phyloP scores from a whole-genome alignment of 2,329 filamentous ascomycete species.

The Epichloe glyceriae region DNA sequence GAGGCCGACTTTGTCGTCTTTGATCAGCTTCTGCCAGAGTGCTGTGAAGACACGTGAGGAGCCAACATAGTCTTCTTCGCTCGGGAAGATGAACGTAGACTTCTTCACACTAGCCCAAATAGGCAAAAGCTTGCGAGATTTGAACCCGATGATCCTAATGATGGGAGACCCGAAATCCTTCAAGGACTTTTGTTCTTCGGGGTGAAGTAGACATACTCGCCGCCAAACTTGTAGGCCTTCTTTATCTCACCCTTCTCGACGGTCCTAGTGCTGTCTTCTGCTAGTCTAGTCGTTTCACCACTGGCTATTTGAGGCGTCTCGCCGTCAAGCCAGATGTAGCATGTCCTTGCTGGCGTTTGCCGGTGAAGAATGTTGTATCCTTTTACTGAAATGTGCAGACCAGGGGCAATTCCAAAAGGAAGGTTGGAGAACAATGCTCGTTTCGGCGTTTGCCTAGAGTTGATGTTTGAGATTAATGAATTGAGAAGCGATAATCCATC shows the following conservation, averaged over 20 bases:
- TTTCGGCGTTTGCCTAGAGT: slow-evolving; percentile 77
- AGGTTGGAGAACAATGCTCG: slow-evolving; percentile 76
- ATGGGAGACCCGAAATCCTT: slow-evolving; percentile 70
- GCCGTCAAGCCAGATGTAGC: slow-evolving; percentile 79
- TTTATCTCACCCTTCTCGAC: slow-evolving; percentile 73
- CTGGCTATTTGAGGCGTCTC: slow-evolving; percentile 71
- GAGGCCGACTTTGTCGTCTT: slow-evolving; percentile 67
- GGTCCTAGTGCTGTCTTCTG: slow-evolving; percentile 62
- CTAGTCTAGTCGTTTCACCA: slow-evolving; percentile 60
- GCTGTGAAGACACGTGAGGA: slow-evolving; percentile 89
- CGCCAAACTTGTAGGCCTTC: slow-evolving; percentile 93
- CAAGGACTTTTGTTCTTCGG: slow-evolving; percentile 68
- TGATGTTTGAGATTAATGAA: slow-evolving; percentile 75
- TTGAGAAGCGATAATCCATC: slow-evolving; percentile 69
- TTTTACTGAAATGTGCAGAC: slow-evolving; percentile 77
- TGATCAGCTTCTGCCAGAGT: slow-evolving; percentile 73
- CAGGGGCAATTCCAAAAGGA: slow-evolving; percentile 77
- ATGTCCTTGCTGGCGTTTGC: slow-evolving; percentile 68
- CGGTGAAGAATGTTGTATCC: slow-evolving; percentile 83
- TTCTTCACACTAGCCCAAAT: slow-evolving; percentile 79
- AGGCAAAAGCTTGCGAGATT: slow-evolving; percentile 59
- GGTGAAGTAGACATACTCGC: slow-evolving; percentile 75
- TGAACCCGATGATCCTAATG: slow-evolving; percentile 89
- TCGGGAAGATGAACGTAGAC: slow-evolving; percentile 87
- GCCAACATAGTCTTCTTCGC: slow-evolving; percentile 77